Conservation (phyloP, 768 basidiomycete genomes). For the Hypholoma fasciculare region DNA sequence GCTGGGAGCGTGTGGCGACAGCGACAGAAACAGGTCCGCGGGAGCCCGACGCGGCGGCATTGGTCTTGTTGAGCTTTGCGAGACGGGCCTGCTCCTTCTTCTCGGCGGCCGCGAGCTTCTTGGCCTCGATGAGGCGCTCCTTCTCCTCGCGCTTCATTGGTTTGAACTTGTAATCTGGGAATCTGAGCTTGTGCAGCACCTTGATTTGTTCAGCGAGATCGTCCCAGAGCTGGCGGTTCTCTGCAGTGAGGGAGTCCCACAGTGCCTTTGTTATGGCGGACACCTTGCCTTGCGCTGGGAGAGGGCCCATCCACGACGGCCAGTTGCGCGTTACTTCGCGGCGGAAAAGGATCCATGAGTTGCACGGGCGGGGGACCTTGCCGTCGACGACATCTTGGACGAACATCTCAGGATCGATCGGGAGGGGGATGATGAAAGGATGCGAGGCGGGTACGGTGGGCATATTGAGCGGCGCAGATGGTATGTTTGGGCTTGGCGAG, state of each 20-base stretch:
- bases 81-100: background rate
- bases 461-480: conserved; percentile 3
- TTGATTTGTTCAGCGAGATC: conserved; percentile 53
- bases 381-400: background rate
- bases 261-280: conserved; percentile 61
- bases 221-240: conserved; percentile 52
- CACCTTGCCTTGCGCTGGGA: conserved; percentile 58
- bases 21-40: background rate
- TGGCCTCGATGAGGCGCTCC: conserved; percentile 37
- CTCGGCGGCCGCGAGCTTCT: conserved; percentile 24
- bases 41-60: background rate
- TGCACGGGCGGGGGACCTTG: conserved; percentile 66
- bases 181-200: conserved; percentile 46
- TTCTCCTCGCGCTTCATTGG: conserved; percentile 58
- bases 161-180: conserved; percentile 58
- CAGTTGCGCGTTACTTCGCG: conserved; percentile 49
- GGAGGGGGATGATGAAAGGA: background rate
- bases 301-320: conserved; percentile 26
- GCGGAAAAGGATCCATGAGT: conserved; percentile 84
- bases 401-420: too few species aligned
- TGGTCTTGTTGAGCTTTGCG: background rate
- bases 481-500: conserved; percentile 4
- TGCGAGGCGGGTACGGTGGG: background rate
- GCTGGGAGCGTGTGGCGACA: background rate
- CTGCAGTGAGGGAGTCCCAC: conserved; percentile 60